These are phyloP conservation scores for Gastrodia elata DNA, from an alignment of 106 monocot genomes.

Conservation along the genomic window DNA sequence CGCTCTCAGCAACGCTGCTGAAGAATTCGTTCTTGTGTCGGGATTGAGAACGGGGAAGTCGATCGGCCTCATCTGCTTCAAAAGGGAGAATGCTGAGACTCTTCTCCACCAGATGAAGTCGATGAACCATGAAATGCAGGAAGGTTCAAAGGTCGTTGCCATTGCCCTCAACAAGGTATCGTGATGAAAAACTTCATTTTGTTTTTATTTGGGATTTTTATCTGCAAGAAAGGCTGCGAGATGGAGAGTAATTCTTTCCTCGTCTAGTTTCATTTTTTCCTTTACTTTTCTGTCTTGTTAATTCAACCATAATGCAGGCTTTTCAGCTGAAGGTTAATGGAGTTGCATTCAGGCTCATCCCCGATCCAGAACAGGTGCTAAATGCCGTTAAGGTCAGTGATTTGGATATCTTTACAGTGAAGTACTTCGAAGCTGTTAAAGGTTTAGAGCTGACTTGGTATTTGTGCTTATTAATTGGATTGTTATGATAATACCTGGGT, in stretches of 20 bases:
- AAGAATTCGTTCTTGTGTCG: conserved; percentile 82
- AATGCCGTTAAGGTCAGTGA: conserved; percentile 76
- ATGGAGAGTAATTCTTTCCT: neutral
- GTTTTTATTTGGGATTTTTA: neutral
- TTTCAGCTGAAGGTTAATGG: conserved; percentile 80
- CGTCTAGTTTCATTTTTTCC: neutral
- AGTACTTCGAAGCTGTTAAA: neutral
- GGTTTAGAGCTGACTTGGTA: neutral
- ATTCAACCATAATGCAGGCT: conserved; percentile 43
- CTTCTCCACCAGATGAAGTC: conserved; percentile 64
- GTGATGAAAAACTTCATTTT: neutral
- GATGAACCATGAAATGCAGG: conserved; percentile 32
- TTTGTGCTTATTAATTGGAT: neutral
- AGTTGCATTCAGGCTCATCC: conserved; percentile 81
- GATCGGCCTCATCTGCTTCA: conserved; percentile 73
- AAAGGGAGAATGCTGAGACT: conserved; percentile 69
- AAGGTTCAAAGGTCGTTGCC: conserved; percentile 69
- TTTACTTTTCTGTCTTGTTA: neutral
- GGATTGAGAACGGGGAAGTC: conserved; percentile 43
- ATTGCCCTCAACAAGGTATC: conserved; percentile 77
- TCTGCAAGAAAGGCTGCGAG: too few relatives aligned
- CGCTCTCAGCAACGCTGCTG: conserved; percentile 57
- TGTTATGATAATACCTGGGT: too few relatives aligned
- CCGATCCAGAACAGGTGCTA: conserved; percentile 67
- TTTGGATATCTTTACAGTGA: neutral